A percentile compares a stretch with the other conserved stretches of the same genome.
phyloP scores from a whole-genome alignment of 306 rosid species.

The Casuarina glauca region DNA sequence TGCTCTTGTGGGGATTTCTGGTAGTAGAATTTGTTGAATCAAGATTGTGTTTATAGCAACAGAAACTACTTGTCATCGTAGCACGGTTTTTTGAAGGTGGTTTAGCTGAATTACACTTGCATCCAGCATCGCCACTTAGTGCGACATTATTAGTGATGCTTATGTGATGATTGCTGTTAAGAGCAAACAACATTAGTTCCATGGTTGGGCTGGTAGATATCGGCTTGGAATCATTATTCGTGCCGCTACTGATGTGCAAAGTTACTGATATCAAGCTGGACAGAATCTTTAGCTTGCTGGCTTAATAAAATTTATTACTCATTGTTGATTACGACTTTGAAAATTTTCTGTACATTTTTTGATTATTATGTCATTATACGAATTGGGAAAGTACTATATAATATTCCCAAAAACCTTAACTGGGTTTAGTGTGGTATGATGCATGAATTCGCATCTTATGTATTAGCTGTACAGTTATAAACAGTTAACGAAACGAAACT shows the following conservation, averaged over 20 bases:
- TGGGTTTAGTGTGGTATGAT: neutral
- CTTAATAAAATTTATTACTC: neutral
- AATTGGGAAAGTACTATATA: neutral
- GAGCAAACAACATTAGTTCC: neutral
- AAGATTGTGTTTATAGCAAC: conserved; percentile 3
- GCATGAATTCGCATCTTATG: neutral
- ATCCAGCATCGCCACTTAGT: neutral
- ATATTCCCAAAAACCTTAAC: neutral
- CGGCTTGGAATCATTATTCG: neutral
- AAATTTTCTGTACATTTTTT: neutral
- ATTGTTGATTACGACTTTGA: neutral
- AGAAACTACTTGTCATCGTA: neutral
- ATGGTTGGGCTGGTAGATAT: neutral
- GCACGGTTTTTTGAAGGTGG: neutral
- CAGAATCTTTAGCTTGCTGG: neutral
- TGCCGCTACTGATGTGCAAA: neutral
- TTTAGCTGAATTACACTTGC: neutral
- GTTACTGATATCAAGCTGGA: conserved; percentile 1
- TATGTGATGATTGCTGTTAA: neutral
- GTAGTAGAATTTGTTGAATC: conserved; percentile 42
- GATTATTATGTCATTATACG: neutral
- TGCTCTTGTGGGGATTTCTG: conserved; percentile 93
- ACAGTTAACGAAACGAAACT: neutral
- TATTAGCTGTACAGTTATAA: neutral
- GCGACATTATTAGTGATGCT: neutral